Base-by-base conservation (phyloP, 2,329 filamentous ascomycete species). In the Fusarium zealandicum region DNA sequence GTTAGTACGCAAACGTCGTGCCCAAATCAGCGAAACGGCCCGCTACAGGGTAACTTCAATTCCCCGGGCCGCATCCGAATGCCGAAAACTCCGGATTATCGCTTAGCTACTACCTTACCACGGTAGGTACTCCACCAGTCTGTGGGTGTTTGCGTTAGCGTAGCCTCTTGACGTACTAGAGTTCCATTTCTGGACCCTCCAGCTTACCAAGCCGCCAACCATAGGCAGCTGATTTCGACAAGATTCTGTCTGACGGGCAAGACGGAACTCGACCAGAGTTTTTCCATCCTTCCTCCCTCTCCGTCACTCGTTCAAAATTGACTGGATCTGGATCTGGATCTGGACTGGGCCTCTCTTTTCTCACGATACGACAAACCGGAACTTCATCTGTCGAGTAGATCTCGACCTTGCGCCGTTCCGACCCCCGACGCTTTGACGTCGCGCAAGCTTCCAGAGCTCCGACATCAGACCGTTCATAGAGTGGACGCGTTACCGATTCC, bases 181-280 rank as follows among this genome's bases (percentile, higher is more conserved):
- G n/a, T n/a, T n/a, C n/a, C 44, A 50, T 50, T 50, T 59, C 27
- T 50, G 49, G 57, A 39, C 45, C 44, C 20, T 22, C 44, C 35
- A 63, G 59, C 59, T 62, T 63, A 62, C 59, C 54, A 62, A 62
- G 20, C 20, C 20, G 7, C 59, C 59, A 62, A 30, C 59, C 59
- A 62, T 44, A 42, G 51, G 41, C 35, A 14, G n/a, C 32, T 20
- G 36, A 39, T 54, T 61, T 62, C 58, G 54, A 62, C 52, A 12
- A 48, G 41, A 59, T 62, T 61, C 54, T 47, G 51, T 54, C 50
- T 48, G 54, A 51, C 51, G 17, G 27, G n/a, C n/a, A 30, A n/a
- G 17, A 43, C 51, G 51, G 59, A 61, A 63, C 54, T 61, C 59
- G 59, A 31, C 41, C 37, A 59, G 25, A 27, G 27, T 13, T 35